Evolutionary conservation across 192 early-diverging fungal genomes (phyloP).

Genomic region (Podila epigama): DNA sequence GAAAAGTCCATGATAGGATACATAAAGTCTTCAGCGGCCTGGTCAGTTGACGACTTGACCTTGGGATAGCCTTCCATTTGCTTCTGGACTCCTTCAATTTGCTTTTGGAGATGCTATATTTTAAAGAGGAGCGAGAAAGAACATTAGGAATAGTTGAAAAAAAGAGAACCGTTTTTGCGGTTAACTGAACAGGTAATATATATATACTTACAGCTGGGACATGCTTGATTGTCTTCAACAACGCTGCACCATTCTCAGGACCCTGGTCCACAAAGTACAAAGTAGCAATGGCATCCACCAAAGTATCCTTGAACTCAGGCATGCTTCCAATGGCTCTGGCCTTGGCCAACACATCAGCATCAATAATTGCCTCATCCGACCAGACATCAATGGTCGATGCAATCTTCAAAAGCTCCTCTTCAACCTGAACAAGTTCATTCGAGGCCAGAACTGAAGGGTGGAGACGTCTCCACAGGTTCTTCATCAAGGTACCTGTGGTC

Average conservation of each 20-base stretch:
- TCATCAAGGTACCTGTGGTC: constrained; percentile 60
- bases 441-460: constrained; percentile 57
- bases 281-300: constrained; percentile 73
- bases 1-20: constrained; percentile 55
- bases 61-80: constrained; percentile 43
- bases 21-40: constrained; percentile 31
- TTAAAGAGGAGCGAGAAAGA: neutral
- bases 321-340: constrained; percentile 41
- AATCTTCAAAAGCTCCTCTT: constrained; percentile 47
- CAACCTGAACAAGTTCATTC: constrained; percentile 49
- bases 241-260: constrained; percentile 50
- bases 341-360: constrained; percentile 37
- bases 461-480: constrained; percentile 60
- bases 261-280: constrained; percentile 73
- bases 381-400: constrained; percentile 39
- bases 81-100: constrained; percentile 49
- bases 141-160: constrained; percentile 18
- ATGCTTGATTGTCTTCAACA: constrained; percentile 53
- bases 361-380: constrained; percentile 36
- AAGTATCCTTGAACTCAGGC: constrained; percentile 63
- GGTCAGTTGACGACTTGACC: constrained; percentile 23
- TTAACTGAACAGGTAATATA: neutral
- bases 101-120: constrained; percentile 44
- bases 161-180: constrained; percentile 1
- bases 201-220: constrained; percentile 56